Conservation (phyloP, 2,329 filamentous ascomycete genomes). For the Alternaria sp. region DNA sequence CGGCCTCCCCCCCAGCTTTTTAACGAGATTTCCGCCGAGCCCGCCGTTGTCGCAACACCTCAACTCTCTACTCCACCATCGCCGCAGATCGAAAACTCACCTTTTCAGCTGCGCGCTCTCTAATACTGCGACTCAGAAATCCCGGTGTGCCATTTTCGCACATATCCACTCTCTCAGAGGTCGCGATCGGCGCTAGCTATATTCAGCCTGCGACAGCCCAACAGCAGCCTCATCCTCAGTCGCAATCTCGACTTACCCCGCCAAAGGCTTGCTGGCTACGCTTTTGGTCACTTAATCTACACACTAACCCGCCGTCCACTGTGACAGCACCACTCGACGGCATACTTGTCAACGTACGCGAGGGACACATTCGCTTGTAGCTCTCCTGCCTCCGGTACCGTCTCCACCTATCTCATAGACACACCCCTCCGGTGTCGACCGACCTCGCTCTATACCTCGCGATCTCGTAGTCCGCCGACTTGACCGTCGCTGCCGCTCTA, state of each 20-base stretch:
- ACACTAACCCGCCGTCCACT: constrained; percentile 34
- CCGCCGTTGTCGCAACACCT: constrained; percentile 35
- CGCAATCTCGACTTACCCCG: constrained; percentile 30
- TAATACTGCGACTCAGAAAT: constrained; percentile 36
- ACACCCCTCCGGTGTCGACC: constrained; percentile 35
- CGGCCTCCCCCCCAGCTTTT: constrained; percentile 30
- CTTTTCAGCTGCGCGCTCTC: constrained; percentile 39
- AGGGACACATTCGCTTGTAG: constrained; percentile 99
- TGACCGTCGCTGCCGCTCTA: constrained; percentile 36
- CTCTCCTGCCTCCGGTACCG: constrained; percentile 78
- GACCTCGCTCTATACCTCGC: constrained; percentile 38
- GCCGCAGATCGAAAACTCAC: constrained; percentile 35
- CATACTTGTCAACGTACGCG: constrained; percentile 57
- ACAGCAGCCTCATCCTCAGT: constrained; percentile 35
- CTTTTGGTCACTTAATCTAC: constrained; percentile 45
- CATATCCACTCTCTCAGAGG: constrained; percentile 42
- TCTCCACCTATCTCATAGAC: constrained; percentile 28
- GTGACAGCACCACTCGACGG: constrained; percentile 35
- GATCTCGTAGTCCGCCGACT: constrained; percentile 39
- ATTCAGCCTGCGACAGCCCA: constrained; percentile 34
- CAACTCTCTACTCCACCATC: constrained; percentile 31
- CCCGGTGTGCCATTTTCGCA: constrained; percentile 30
- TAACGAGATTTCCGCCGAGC: constrained; percentile 37
- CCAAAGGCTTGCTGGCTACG: constrained; percentile 54
- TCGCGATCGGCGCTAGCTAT: constrained; percentile 41